Evolutionary conservation across 441 rosid genomes (phyloP), one percentile per base, ranked within the genome.

Genomic region (Euphorbia celastroides): DNA sequence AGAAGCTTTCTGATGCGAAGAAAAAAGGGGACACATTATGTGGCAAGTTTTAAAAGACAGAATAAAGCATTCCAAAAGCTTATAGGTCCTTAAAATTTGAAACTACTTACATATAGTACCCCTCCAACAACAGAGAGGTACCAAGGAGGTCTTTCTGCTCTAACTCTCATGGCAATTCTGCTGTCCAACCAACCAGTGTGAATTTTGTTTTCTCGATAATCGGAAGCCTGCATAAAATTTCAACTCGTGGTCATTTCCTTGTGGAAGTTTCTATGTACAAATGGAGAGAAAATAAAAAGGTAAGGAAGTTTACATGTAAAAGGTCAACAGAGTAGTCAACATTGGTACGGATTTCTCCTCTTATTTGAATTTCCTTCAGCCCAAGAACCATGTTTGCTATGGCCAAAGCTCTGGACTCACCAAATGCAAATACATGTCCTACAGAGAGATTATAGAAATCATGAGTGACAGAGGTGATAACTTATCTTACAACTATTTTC

Each of bases 111-210:
- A 70, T 86, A 96, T 23, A 96, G 82, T 60, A 97, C 92, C 71
- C 99, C 99, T 72, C 99, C 97, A 60, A 96, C 98, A 76, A 96
- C 98, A 66, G 99, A 96, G 75, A 96, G 96, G 86, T 96, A 93
- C 99, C 99, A 96, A n/a, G 98, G 91, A 62, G 98, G 99, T 83
- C 99, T 85, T 79, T 96, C 99, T 36, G 98, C 98, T 83, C 98
- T 89, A 75, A 96, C 99, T 68, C 99, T 90, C 99, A 96, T 90
- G 10, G 99, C 98, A 80, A 96, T 96, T 81, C 98, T 88, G 80
- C 98, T 89, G 65, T 96, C 99, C 88, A 96, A 80, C 99, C 99
- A 96, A 71, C 99, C 99, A 13, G 99, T 93, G 81, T 96, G 99
- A 64, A 96, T 93, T 83, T 86, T 93, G 78, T 96, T 96, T 46